phyloP scores from a whole-genome alignment of 2,329 filamentous ascomycete species.

The Grosmannia clavigera region DNA sequence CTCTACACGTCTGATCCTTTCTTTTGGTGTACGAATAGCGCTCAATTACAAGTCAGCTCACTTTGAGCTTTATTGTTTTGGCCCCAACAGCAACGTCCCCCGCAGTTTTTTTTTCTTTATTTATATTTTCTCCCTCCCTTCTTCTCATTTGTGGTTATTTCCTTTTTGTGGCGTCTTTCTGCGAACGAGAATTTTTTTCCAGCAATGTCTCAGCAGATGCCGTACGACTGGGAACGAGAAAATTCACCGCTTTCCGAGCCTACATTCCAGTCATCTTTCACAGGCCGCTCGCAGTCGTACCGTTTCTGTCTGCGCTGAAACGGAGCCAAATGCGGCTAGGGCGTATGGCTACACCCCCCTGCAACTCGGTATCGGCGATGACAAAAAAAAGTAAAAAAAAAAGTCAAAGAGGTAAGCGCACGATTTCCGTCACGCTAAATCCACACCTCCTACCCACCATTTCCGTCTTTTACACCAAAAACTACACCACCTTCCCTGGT shows the following conservation, averaged over 20 bases:
- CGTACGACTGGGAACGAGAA: not conserved
- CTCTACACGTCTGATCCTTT: not conserved
- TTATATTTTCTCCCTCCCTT: not conserved
- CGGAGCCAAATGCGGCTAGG: not conserved
- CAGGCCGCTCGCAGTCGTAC: not conserved
- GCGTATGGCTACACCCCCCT: not conserved
- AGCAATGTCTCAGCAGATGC: not conserved
- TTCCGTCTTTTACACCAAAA: constrained; percentile 2
- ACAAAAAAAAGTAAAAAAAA: not conserved
- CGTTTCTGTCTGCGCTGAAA: not conserved
- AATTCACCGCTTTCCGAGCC: not conserved
- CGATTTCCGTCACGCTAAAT: constrained; percentile 8
- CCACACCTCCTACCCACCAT: constrained; percentile 7
- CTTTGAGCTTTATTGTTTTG: not conserved
- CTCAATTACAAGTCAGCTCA: not conserved
- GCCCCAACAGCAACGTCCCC: not conserved
- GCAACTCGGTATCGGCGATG: constrained; percentile 1
- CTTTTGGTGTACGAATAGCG: not conserved
- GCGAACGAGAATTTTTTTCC: not conserved
- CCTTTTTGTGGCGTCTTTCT: not conserved
- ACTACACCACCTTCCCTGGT: not conserved
- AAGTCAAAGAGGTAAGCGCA: not conserved
- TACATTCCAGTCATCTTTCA: not conserved
- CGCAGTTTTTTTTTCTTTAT: not conserved
- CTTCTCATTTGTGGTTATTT: not conserved